These are phyloP conservation scores for Neospermospora avenae DNA, from an alignment of 2,329 filamentous ascomycete genomes.

Conservation along the genomic window DNA sequence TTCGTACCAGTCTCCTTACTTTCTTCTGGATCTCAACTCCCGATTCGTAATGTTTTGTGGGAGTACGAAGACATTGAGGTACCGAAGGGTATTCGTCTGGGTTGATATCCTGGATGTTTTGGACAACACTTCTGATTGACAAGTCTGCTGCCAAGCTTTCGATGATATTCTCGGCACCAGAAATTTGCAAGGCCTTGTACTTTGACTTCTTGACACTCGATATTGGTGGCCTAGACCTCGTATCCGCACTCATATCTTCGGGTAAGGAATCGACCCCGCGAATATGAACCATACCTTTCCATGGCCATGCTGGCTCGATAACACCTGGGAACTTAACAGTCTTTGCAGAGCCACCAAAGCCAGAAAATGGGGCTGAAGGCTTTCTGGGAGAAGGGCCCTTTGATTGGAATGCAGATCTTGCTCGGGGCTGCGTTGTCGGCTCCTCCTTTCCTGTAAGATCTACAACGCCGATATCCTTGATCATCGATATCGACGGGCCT, in stretches of 20 bases:
- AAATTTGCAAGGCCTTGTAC: slow-evolving; percentile 28
- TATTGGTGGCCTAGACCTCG: not conserved
- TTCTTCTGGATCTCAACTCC: slow-evolving; percentile 51
- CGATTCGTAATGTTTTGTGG: slow-evolving; percentile 55
- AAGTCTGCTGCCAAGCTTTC: slow-evolving; percentile 22
- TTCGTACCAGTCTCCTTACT: slow-evolving; percentile 45
- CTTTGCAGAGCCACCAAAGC: slow-evolving; percentile 24
- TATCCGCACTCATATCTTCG: not conserved
- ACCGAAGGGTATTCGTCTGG: slow-evolving; percentile 40
- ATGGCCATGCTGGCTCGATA: slow-evolving; percentile 68
- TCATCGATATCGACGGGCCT: slow-evolving; percentile 3
- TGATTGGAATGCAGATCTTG: not conserved
- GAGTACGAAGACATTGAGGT: slow-evolving; percentile 50
- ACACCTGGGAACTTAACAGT: slow-evolving; percentile 61
- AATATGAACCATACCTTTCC: slow-evolving; percentile 60
- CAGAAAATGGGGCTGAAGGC: slow-evolving; percentile 29
- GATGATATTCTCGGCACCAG: slow-evolving; percentile 30
- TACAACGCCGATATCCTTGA: not conserved
- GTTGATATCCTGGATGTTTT: slow-evolving; percentile 26
- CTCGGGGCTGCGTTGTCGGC: not conserved
- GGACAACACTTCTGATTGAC: slow-evolving; percentile 18
- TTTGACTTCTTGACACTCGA: slow-evolving; percentile 29
- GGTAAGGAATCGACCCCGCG: slow-evolving; percentile 40
- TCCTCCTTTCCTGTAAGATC: slow-evolving; percentile 8
- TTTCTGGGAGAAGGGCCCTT: slow-evolving; percentile 33